phyloP scores from a whole-genome alignment of 768 basidiomycete genomes.

The Leccinellum luteum region DNA sequence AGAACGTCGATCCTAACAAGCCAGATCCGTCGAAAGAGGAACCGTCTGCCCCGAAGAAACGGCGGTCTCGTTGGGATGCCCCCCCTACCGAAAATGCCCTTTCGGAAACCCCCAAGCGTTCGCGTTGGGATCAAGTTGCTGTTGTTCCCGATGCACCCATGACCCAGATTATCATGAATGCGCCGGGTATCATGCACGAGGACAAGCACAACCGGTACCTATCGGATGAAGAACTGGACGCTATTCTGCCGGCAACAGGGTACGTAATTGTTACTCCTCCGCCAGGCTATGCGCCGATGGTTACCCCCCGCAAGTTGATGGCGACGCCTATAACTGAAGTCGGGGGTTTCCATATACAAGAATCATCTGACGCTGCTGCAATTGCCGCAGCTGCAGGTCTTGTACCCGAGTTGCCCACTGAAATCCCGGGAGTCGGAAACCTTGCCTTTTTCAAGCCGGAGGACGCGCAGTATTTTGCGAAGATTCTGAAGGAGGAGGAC shows the following conservation, averaged over 20 bases:
- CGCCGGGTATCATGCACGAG: constrained; percentile 78
- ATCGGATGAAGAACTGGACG: constrained; percentile 93
- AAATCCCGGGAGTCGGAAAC: constrained; percentile 96
- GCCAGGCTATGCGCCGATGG: constrained; percentile 84
- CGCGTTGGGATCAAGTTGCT: constrained; percentile 97
- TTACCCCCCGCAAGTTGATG: constrained; percentile 62
- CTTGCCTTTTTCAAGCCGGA: constrained; percentile 98
- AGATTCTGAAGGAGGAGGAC: constrained; percentile 93
- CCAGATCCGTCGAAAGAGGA: constrained; percentile 72
- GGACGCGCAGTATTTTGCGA: constrained; percentile 97
- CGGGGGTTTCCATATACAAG: constrained; percentile 95
- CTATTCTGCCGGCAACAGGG: constrained; percentile 80
- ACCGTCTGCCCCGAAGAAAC: constrained; percentile 79
- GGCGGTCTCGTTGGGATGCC: constrained; percentile 95
- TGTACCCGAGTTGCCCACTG: constrained; percentile 90
- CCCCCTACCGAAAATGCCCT: constrained; percentile 66
- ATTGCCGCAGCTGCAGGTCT: constrained; percentile 88
- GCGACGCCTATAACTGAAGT: constrained; percentile 52
- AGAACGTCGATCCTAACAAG: constrained; percentile 63
- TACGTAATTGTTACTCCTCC: constrained; percentile 94
- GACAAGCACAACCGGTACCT: constrained; percentile 97
- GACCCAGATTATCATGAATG: constrained; percentile 84
- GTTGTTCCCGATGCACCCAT: constrained; percentile 65
- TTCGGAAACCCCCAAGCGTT: constrained; percentile 78
- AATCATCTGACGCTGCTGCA: constrained; percentile 87